Evolutionary conservation across 176 grass and related monocot genomes (phyloP), one percentile per base, ranked within the genome.

Genomic region (Oryza glumipatula): DNA sequence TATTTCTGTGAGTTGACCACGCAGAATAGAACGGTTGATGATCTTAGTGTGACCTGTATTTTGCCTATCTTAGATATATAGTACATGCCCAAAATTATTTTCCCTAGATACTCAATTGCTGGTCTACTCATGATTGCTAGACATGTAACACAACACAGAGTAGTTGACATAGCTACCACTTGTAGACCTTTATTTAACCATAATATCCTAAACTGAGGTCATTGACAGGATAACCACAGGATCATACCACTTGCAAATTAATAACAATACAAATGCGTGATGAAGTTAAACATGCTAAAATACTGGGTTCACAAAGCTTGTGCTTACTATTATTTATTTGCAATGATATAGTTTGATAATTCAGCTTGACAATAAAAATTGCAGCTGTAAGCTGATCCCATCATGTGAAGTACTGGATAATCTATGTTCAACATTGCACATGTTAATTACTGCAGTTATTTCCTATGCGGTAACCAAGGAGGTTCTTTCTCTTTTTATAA

Each of bases 121-220:
- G 22, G 15, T 21, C 16, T 48, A 32, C 23, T 49, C 26, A 74
- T 47, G 72, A 49, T 51, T 47, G n/a, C 72, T 51, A 74, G 72
- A 28, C 22, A 9, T 74, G 44, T 74, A 28, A 16, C 28, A 74
- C 9, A 69, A 39, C 9, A 58, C 8, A 17, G 38, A 75, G 24
- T 75, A 54, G 72, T 75, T 75, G 24, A 19, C 45, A 61, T 22
- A 75, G 46, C 6, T 75, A 51, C 72, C 13, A 51, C 73, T 74
- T 74, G 45, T 51, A 30, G 11, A 28, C 23, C 45, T 49, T 11
- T 33, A 54, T 51, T 54, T 15, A 48, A 19, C 23, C 24, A 54
- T 75, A 47, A 48, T 48, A 73, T 72, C 19, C 21, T 72, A 72
- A 6, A 47, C 5, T 7, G 70, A 73, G 43, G 39, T 15, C 6